phyloP scores from a whole-genome alignment of 225 moss, liverwort and hornwort species.

The Neckera pumila region DNA sequence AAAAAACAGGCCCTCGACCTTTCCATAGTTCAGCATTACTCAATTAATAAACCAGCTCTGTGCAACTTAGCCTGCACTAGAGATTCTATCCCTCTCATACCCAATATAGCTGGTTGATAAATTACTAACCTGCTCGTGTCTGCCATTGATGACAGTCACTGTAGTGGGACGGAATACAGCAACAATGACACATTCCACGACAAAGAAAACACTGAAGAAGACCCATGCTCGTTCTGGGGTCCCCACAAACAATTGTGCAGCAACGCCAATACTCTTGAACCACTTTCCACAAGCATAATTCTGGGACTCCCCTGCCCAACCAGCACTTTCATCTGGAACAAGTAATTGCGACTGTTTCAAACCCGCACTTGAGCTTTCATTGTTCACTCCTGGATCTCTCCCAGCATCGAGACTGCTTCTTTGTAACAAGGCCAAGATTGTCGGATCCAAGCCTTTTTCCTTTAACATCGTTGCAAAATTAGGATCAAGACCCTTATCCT shows the following conservation, averaged over 20 bases:
- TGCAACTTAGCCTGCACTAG: background rate
- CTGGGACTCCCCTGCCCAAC: slow-evolving; percentile 79
- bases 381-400: slow-evolving; percentile 63
- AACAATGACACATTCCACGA: slow-evolving; percentile 84
- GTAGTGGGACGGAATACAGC: slow-evolving; percentile 84
- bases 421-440: slow-evolving; percentile 85
- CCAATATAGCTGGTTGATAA: background rate
- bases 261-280: slow-evolving; percentile 54
- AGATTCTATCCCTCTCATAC: background rate
- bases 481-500: slow-evolving; percentile 94
- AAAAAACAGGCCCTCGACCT: background rate
- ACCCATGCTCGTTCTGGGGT: slow-evolving; percentile 95
- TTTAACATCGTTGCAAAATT: slow-evolving; percentile 97
- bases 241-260: slow-evolving; percentile 76
- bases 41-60: background rate
- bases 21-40: background rate
- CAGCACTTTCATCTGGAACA: slow-evolving; percentile 53
- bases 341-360: slow-evolving; percentile 48
- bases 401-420: slow-evolving; percentile 97
- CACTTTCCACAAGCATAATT: slow-evolving; percentile 71
- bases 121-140: slow-evolving; percentile 77
- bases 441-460: slow-evolving; percentile 95
- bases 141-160: slow-evolving; percentile 84
- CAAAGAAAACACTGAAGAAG: slow-evolving; percentile 84
- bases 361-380: slow-evolving; percentile 35